Base-by-base conservation (phyloP, 2,329 filamentous ascomycete species). In the Boeremia lycopersici region DNA sequence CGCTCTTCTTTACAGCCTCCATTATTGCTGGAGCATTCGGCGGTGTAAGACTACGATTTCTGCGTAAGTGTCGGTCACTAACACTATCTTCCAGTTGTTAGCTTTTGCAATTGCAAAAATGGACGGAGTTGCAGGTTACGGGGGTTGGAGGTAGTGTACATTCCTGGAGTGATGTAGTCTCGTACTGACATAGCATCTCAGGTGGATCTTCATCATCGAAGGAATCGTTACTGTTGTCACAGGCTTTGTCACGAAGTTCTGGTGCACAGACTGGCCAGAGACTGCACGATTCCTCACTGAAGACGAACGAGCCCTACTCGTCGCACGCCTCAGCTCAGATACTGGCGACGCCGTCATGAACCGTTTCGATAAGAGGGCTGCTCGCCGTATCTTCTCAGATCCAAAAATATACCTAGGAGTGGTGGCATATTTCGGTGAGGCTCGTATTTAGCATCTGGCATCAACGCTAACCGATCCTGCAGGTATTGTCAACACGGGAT, bases 91-190 rank as follows among this genome's bases (percentile, higher is more conserved):
- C 6, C 36, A 73, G 64, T 64, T 78, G 23, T 66, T 78, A 9
- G 76, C 76, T 11, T 77, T 74, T 40, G 73, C 71, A 15, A 87
- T 89, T 60, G 77, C 76, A 17, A 89, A 89, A 62, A 80, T 87
- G 53, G 85, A 89, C 67, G 78, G 79, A 25, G 78, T 81, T 6
- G 77, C 75, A 11, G 82, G 66, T 2, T 71, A 73, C 26, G 54
- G 67, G 13, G 73, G 70, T 9, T 75, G 72, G 72, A 64, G 72
- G 12, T 49, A 40, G 41, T n/a, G n/a, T 12, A 5, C 4, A 38
- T 7, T n/a, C 19, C 4, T 10, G 12, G 11, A 23, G 64, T 54
- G 60, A 67, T 23, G 57, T 64, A n/a, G n/a, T 11, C 9, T 4
- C 25, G n/a, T 30, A 33, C 40, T 54, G 23, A 54, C 17, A 3